Conservation (phyloP, 139 green algal genomes). For the Chlorella sp. region DNA sequence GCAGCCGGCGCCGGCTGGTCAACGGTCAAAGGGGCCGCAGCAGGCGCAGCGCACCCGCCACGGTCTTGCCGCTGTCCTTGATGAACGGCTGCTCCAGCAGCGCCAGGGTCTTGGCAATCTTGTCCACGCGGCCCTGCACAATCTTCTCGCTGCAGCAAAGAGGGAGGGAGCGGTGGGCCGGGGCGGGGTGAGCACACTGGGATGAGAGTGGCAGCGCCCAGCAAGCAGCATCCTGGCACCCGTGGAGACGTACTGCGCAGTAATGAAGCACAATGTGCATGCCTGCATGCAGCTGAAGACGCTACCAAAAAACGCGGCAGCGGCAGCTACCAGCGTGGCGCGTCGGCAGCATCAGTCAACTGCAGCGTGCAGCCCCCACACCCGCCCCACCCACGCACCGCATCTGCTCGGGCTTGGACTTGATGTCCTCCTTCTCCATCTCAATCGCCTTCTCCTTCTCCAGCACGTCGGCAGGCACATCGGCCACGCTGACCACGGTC, state of each 20-base stretch:
- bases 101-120: conserved; percentile 82
- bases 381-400: too few relatives aligned
- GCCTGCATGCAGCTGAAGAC: not conserved
- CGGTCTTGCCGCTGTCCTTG: conserved; percentile 84
- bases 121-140: conserved; percentile 93
- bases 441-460: conserved; percentile 83
- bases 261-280: not conserved
- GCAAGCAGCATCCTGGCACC: not conserved
- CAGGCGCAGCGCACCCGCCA: conserved; percentile 49
- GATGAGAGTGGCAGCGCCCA: too few relatives aligned
- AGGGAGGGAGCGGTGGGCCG: not conserved
- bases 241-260: not conserved
- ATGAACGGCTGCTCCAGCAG: conserved; percentile 94
- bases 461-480: conserved; percentile 69
- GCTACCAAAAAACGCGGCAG: not conserved
- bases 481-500: conserved; percentile 63
- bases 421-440: conserved; percentile 96
- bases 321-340: too few relatives aligned
- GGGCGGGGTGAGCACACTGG: not conserved
- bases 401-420: conserved; percentile 95
- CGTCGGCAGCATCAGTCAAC: not conserved
- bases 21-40: not conserved
- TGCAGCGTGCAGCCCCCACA: not conserved
- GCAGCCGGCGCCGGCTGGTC: too few relatives aligned
- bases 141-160: conserved; percentile 77